Conservation (phyloP, 495 filamentous ascomycete genomes). For the Annulohypoxylon nitens region DNA sequence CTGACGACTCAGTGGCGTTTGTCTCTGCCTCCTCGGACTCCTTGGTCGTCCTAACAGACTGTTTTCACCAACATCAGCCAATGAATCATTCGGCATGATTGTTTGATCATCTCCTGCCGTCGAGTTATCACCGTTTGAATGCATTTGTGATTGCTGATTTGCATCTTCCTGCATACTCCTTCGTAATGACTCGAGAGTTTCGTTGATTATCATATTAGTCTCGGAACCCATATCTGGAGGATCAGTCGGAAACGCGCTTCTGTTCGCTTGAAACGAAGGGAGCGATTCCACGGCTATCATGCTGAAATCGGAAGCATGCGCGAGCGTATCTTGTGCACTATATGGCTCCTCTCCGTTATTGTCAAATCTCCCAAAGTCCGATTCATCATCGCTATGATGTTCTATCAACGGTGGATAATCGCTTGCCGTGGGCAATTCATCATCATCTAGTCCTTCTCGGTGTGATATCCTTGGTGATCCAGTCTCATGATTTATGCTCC, state of each 20-base stretch:
- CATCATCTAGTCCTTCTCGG: constrained; percentile 35
- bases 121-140: constrained; percentile 12
- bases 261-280: constrained; percentile 55
- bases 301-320: constrained; percentile 63
- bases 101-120: constrained; percentile 30
- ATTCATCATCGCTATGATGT: constrained; percentile 47
- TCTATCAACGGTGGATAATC: constrained; percentile 45
- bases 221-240: constrained; percentile 58
- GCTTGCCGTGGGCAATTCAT: constrained; percentile 28
- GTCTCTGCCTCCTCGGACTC: constrained; percentile 44
- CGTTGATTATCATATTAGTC: constrained; percentile 60
- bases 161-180: constrained; percentile 50
- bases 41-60: constrained; percentile 25
- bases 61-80: constrained; percentile 17
- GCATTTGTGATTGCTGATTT: constrained; percentile 6
- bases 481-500: neutral
- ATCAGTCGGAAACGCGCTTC: constrained; percentile 49
- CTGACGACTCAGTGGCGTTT: constrained; percentile 39
- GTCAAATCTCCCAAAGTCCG: constrained; percentile 25
- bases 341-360: constrained; percentile 28
- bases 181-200: constrained; percentile 58
- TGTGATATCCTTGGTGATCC: constrained; percentile 30
- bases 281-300: constrained; percentile 63
- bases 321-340: constrained; percentile 56
- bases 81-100: constrained; percentile 22